Evolutionary conservation across 495 filamentous ascomycete species (phyloP).

Genomic region (Cenococcum geophilum): DNA sequence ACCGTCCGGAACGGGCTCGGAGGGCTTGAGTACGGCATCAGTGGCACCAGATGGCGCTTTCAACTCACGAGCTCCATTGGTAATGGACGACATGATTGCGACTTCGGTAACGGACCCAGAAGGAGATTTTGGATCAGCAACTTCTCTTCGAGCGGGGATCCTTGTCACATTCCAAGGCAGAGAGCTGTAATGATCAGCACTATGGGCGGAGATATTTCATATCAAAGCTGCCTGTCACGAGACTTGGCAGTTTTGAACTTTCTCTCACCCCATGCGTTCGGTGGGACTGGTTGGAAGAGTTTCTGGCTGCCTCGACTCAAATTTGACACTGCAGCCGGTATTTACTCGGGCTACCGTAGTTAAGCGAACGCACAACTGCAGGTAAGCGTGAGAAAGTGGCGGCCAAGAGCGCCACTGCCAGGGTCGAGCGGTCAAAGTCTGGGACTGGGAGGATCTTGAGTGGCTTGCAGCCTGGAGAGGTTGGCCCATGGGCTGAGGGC

Average conservation of each 20-base stretch:
- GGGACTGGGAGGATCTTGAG: neutral
- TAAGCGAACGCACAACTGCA: neutral
- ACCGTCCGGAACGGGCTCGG: constrained; percentile 69
- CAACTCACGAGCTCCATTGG: neutral
- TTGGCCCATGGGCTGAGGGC: too few relatives aligned
- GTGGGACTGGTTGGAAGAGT: too few relatives aligned
- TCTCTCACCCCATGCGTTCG: too few relatives aligned
- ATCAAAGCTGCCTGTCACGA: too few relatives aligned
- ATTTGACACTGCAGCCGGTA: neutral
- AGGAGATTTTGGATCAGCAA: too few relatives aligned
- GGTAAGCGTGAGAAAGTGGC: neutral
- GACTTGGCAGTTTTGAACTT: too few relatives aligned
- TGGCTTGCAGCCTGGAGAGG: neutral
- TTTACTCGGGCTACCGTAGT: neutral
- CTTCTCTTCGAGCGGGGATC: too few relatives aligned
- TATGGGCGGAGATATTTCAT: too few relatives aligned
- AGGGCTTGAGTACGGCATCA: constrained; percentile 82
- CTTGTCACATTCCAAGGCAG: too few relatives aligned
- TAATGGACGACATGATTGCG: constrained; percentile 9
- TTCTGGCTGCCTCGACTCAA: too few relatives aligned
- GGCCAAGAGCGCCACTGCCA: neutral
- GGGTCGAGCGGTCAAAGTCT: neutral
- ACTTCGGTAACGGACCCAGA: neutral
- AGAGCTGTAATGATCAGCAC: too few relatives aligned
- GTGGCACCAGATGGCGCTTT: constrained; percentile 60